Conservation (phyloP, 257 asterid genomes). For the Penstemon eatonii region DNA sequence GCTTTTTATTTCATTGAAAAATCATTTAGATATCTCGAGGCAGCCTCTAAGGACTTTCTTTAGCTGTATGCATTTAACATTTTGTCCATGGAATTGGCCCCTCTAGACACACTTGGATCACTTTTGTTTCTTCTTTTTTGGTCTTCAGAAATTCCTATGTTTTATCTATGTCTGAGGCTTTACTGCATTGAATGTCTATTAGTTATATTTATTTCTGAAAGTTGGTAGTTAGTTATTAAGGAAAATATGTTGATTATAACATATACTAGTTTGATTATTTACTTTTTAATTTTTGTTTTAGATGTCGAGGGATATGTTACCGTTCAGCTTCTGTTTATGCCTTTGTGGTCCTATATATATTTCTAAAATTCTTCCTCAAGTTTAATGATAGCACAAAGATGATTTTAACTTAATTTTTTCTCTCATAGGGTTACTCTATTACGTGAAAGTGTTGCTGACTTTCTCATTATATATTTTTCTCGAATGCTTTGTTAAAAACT, state of each 20-base stretch:
- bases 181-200: not conserved
- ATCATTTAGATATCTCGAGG: not conserved
- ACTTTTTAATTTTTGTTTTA: constrained; percentile 10
- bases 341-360: constrained; percentile 16
- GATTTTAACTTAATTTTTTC: constrained; percentile 8
- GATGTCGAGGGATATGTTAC: not conserved
- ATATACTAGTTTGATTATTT: constrained; percentile 3
- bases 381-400: not conserved
- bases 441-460: constrained; percentile 19
- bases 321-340: not conserved
- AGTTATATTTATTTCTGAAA: constrained; percentile 6
- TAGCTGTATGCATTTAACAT: not conserved
- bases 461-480: constrained; percentile 17
- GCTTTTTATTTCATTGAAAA: not conserved
- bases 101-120: constrained; percentile 10
- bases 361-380: constrained; percentile 17
- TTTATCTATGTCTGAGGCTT: not conserved
- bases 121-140: constrained; percentile 7
- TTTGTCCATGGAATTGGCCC: constrained; percentile 23
- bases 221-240: not conserved
- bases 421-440: constrained; percentile 18
- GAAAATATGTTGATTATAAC: not conserved
- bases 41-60: not conserved
- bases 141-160: not conserved
- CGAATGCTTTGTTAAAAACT: constrained; percentile 22